phyloP scores from a whole-genome alignment of 768 basidiomycete species.

The Lentinula detonsa region DNA sequence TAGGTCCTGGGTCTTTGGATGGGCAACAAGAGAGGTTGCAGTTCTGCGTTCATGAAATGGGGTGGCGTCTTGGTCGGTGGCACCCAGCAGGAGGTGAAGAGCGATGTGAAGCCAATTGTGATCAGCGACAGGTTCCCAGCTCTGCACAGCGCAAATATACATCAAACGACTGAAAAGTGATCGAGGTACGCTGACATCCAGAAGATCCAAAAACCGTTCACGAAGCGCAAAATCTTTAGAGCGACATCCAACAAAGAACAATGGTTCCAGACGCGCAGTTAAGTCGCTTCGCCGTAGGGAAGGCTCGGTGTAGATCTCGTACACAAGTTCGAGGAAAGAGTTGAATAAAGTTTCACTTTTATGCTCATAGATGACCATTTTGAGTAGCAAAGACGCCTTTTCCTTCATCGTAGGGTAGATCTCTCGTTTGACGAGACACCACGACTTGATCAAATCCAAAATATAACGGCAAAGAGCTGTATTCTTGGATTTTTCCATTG shows the following conservation, averaged over 20 bases:
- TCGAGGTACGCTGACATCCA: slow-evolving; percentile 85
- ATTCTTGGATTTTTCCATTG: slow-evolving; percentile 90
- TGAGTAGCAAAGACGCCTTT: slow-evolving; percentile 83
- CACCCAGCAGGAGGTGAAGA: slow-evolving; percentile 79
- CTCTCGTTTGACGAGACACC: slow-evolving; percentile 86
- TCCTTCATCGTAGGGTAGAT: slow-evolving; percentile 92
- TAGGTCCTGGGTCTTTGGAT: slow-evolving; percentile 46
- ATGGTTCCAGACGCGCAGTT: slow-evolving; percentile 87
- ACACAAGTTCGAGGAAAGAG: slow-evolving; percentile 82
- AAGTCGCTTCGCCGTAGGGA: slow-evolving; percentile 84
- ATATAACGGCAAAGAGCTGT: slow-evolving; percentile 73
- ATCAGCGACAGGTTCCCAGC: slow-evolving; percentile 89
- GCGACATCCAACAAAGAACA: slow-evolving; percentile 89
- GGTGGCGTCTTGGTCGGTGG: slow-evolving; percentile 38
- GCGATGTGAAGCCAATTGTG: slow-evolving; percentile 94
- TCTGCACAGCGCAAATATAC: slow-evolving; percentile 90
- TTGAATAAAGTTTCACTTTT: slow-evolving; percentile 76
- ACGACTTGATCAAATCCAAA: slow-evolving; percentile 79
- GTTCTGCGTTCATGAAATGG: slow-evolving; percentile 33
- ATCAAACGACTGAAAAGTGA: slow-evolving; percentile 77
- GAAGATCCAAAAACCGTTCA: slow-evolving; percentile 81
- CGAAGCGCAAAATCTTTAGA: slow-evolving; percentile 75
- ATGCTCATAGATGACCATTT: slow-evolving; percentile 80
- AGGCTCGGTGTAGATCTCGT: slow-evolving; percentile 91
- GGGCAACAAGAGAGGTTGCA: slow-evolving; percentile 25